Evolutionary conservation across 306 rosid genomes (phyloP), one percentile per base, ranked within the genome.

Genomic region (Cajanus cajan): DNA sequence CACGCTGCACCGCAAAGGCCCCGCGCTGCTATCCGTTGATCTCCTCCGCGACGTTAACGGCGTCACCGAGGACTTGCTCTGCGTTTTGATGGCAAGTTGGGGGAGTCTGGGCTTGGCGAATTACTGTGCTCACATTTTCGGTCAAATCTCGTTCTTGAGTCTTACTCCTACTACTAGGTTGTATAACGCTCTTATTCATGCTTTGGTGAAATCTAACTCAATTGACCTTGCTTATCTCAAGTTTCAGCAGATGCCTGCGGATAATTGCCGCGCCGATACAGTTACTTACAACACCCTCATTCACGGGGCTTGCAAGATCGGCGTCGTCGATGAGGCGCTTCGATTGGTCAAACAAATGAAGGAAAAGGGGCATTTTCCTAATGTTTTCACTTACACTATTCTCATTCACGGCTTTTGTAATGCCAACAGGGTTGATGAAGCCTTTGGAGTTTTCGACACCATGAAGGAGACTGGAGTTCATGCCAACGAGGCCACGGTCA

Each of bases 281-380:
- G 82, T 94, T 65, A 92, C 97, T 2, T 94, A 94, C 71, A 94
- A 94, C 66, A 78, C 89, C 21, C 93, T 94, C 36, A 82, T 94
- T 77, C 93, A 90, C 65, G 97, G 97, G 18, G 98, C 92, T 74
- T 92, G 95, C 79, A 86, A 82, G 80, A 68, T 73, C 11, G 97
- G 98, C 34, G 88, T 92, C 59, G 89, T 92, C 16, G 97, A 94
- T 57, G 98, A 94, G 84, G 98, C 96, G 0, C 91, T 94, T 78
- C 90, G 97, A 1, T 80, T 94, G 45, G 82, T 92, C 40, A 86
- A 79, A 43, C 97, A 92, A 72, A 92, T 94, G 98, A 93, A 88
- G 82, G 82, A 57, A 6, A 79, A 61, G 78, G 97, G 97, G 1
- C 84, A 58, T 80, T 52, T 40, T 10, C 98, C 97, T 2, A 94